Base-by-base conservation (phyloP, 169 alveolate species). In the Plasmodium adleri region DNA sequence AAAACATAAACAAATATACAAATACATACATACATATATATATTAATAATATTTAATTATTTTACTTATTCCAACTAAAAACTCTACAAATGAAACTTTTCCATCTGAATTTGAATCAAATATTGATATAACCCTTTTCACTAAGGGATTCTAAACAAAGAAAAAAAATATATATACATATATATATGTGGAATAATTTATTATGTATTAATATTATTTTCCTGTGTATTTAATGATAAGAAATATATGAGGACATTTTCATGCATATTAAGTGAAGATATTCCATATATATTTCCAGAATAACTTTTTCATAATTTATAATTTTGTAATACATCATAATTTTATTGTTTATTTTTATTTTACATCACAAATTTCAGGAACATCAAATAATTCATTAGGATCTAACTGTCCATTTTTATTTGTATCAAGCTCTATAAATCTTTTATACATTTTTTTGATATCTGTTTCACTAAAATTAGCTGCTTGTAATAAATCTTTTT, bases 21-120 rank as follows among this genome's bases (percentile, higher is more conserved):
- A 26, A 63, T 56, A 10, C 47, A 13, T 43, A 12, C 3, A 50
- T 22, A 47, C 17, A 45, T 60, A 20, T 39, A 2, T 17, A 54
- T 39, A 45, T 60, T 50, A 9, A 22, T 60, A 5, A 8, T 9
- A 2, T 2, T 52, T 74, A 22, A 20, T 43, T 39, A 45, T 26
- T 39, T 50, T 92, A 80, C 97, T 95, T 50, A 97, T 93, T 24
- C 99, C 99, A 74, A 95, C 97, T 52, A 98, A 97, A 88, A 98
- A 98, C 94, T 98, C 99, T 26, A 96, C 96, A 95, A 98, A 98
- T 67, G 99, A 97, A 26, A 98, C 98, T 68, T 95, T 97, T 43
- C 99, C 99, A 88, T 98, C 99, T 72, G 96, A 94, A 91, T 98
- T 96, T 45, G 97, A 96, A 88, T 98, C 99, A 72, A 98, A 97